phyloP scores from a whole-genome alignment of 1,284 basidiomycete species.

The Tylopilus sp. region DNA sequence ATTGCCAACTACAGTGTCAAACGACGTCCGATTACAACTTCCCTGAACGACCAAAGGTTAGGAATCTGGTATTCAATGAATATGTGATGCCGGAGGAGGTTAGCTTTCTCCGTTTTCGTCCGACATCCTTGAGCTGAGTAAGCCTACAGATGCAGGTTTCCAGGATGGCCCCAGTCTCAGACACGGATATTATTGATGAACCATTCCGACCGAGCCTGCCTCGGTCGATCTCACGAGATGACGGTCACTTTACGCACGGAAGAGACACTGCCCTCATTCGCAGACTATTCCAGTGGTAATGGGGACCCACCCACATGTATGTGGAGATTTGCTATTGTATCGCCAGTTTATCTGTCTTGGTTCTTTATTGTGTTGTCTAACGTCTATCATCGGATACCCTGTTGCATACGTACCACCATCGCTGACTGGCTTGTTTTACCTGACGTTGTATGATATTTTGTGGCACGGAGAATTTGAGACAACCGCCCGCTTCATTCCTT shows the following conservation, averaged over 20 bases:
- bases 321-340: constrained; percentile 31
- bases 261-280: constrained; percentile 36
- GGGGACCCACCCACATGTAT: constrained; percentile 19
- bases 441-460: constrained; percentile 32
- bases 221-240: constrained; percentile 34
- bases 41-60: constrained; percentile 48
- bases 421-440: constrained; percentile 30
- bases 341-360: constrained; percentile 24
- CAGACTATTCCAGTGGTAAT: constrained; percentile 36
- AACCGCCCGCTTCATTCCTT: not conserved
- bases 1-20: constrained; percentile 72
- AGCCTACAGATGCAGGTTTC: constrained; percentile 54
- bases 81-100: constrained; percentile 67
- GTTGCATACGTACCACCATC: constrained; percentile 39
- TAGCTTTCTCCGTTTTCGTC: constrained; percentile 16
- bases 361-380: constrained; percentile 32
- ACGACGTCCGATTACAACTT: constrained; percentile 59
- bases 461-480: not conserved
- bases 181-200: constrained; percentile 44
- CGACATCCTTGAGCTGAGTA: constrained; percentile 5
- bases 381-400: constrained; percentile 36
- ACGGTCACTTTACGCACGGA: constrained; percentile 32
- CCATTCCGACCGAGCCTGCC: constrained; percentile 36
- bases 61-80: constrained; percentile 51
- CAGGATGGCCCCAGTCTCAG: constrained; percentile 50